A percentile compares a stretch with the other conserved stretches of the same genome.
phyloP scores from a whole-genome alignment of 2,329 filamentous ascomycete genomes.

The Helotiales sp. region DNA sequence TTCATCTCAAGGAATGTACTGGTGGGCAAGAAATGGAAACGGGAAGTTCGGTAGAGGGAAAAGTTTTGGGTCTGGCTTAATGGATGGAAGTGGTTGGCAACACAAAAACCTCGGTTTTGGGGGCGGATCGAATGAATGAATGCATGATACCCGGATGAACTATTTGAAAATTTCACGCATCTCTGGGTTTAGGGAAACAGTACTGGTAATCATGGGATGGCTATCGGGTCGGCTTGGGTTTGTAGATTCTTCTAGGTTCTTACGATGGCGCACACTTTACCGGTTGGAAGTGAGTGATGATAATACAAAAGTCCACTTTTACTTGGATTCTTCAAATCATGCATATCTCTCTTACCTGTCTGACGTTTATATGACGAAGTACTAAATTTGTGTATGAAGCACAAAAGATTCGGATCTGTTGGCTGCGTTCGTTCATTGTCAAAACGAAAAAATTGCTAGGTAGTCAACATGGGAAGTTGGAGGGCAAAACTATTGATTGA shows the following conservation, averaged over 20 bases:
- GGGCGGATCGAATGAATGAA: conserved; percentile 4
- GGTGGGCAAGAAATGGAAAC: neutral
- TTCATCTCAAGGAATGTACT: neutral
- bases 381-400: too few relatives aligned
- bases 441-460: too few relatives aligned
- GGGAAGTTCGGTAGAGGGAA: neutral
- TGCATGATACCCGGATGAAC: conserved; percentile 11
- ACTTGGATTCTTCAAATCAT: neutral
- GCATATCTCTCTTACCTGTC: neutral
- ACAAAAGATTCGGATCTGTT: too few relatives aligned
- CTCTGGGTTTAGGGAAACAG: neutral
- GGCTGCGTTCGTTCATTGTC: too few relatives aligned
- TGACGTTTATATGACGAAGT: too few relatives aligned
- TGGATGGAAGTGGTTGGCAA: neutral
- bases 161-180: neutral
- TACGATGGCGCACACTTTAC: neutral
- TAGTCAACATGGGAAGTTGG: too few relatives aligned
- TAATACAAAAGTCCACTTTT: neutral
- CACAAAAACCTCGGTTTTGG: neutral
- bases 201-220: neutral
- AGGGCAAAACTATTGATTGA: too few relatives aligned
- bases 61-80: neutral
- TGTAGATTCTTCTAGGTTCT: neutral
- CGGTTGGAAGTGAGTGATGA: neutral
- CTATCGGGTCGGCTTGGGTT: neutral